phyloP scores from a whole-genome alignment of 176 grass and related monocot genomes.

The Triticum dicoccoides region DNA sequence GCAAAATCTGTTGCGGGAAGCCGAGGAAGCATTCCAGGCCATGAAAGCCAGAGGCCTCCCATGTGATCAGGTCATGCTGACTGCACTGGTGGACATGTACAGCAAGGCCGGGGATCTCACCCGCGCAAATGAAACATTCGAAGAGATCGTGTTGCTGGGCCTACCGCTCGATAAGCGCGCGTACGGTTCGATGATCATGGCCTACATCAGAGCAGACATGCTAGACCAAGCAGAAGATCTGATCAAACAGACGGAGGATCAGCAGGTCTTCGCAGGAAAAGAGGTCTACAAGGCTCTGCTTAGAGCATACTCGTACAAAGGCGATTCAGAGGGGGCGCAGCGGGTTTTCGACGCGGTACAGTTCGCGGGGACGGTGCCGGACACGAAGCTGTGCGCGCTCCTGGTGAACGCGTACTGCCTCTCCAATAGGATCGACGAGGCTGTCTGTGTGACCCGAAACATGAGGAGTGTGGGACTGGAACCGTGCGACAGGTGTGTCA shows the following conservation, averaged over 20 bases:
- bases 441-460: slow-evolving; percentile 53
- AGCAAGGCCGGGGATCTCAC: slow-evolving; percentile 2
- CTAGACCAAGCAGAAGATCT: slow-evolving; percentile 58
- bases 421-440: slow-evolving; percentile 27
- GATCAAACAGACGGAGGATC: slow-evolving; percentile 58
- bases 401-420: slow-evolving; percentile 83
- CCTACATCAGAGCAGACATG: slow-evolving; percentile 77
- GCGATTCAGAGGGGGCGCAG: slow-evolving; percentile 65
- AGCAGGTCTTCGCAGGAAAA: slow-evolving; percentile 57
- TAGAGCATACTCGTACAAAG: slow-evolving; percentile 69
- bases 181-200: slow-evolving; percentile 89
- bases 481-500: slow-evolving; percentile 58
- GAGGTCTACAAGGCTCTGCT: slow-evolving; percentile 91
- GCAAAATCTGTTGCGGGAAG: slow-evolving; percentile 66
- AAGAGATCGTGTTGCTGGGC: slow-evolving; percentile 68
- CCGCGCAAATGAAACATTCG: slow-evolving; percentile 36
- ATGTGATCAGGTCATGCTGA: slow-evolving; percentile 63
- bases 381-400: slow-evolving; percentile 64
- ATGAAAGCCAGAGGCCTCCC: slow-evolving; percentile 77
- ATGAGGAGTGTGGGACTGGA: slow-evolving; percentile 56
- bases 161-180: slow-evolving; percentile 61
- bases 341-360: slow-evolving; percentile 67
- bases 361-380: slow-evolving; percentile 68
- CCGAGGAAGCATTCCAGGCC: slow-evolving; percentile 53
- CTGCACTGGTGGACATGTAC: background rate